These are phyloP conservation scores for Candida yuanshanica DNA, from an alignment of 805 yeast species.

Conservation along the genomic window DNA sequence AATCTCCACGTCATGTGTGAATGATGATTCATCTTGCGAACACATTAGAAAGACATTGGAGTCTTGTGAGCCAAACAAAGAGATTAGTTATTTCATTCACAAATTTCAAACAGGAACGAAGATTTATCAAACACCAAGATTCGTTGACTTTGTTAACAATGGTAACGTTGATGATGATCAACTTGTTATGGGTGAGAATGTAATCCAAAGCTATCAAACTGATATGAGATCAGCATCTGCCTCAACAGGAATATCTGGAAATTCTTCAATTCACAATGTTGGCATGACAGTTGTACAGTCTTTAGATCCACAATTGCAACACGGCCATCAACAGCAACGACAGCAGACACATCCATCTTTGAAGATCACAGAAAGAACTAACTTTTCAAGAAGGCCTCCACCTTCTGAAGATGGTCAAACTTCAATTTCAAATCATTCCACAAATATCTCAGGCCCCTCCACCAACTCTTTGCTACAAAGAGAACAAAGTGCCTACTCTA, in stretches of 20 bases:
- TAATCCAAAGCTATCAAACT: slow-evolving; percentile 27
- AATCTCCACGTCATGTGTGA: slow-evolving; percentile 69
- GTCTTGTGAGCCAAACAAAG: slow-evolving; percentile 56
- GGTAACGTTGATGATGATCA: slow-evolving; percentile 32
- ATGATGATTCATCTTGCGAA: slow-evolving; percentile 74
- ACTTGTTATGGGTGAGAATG: slow-evolving; percentile 5
- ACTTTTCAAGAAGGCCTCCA: slow-evolving; percentile 23
- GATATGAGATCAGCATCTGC: slow-evolving; percentile 17
- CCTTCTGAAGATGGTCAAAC: slow-evolving; percentile 27
- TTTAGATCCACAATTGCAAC: slow-evolving; percentile 6
- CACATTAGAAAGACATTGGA: slow-evolving; percentile 62
- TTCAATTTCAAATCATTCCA: slow-evolving; percentile 23
- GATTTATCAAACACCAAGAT: slow-evolving; percentile 53
- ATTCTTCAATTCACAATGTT: slow-evolving; percentile 3
- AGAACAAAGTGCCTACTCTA: slow-evolving; percentile 22
- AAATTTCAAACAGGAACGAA: slow-evolving; percentile 60
- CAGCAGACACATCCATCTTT: slow-evolving; percentile 2
- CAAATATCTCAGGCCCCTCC: slow-evolving; percentile 12
- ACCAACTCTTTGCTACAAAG: slow-evolving; percentile 17
- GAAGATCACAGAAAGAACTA: slow-evolving; percentile 5
- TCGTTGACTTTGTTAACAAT: slow-evolving; percentile 48
- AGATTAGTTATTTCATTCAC: slow-evolving; percentile 48
- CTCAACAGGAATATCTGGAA: slow-evolving; percentile 8
- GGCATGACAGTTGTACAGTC: not conserved
- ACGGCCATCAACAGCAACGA: slow-evolving; percentile 2